Conservation (phyloP, 176 grass and related monocot genomes). For the Eragrostis curvula region DNA sequence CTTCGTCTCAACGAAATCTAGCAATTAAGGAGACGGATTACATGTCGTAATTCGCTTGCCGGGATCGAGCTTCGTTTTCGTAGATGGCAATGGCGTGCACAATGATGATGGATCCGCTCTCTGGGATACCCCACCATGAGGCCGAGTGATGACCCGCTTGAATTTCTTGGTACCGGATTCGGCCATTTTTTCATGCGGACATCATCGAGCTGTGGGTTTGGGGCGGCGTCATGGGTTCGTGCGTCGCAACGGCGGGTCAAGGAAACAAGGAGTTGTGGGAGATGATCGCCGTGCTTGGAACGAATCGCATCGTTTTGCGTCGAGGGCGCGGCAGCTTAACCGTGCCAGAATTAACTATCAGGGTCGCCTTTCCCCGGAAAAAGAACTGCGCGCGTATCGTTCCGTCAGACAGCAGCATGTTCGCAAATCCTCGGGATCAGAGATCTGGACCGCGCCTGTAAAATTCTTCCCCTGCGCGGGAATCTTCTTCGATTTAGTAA, state of each 20-base stretch:
- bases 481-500: conserved; percentile 27
- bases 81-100: not conserved
- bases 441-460: conserved; percentile 31
- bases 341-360: conserved; percentile 9
- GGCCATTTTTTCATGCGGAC: not conserved
- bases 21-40: not conserved
- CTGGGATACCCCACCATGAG: not conserved
- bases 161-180: not conserved
- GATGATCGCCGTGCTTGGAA: not conserved
- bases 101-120: not conserved
- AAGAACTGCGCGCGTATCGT: conserved; percentile 38
- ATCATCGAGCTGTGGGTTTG: too few relatives aligned
- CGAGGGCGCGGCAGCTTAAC: not conserved
- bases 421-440: conserved; percentile 58
- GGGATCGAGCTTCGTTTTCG: conserved; percentile 19
- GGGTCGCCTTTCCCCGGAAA: not conserved
- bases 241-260: too few relatives aligned
- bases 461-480: not conserved
- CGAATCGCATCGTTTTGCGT: not conserved
- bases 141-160: conserved; percentile 10
- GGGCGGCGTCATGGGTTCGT: too few relatives aligned
- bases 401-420: conserved; percentile 40
- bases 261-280: not conserved
- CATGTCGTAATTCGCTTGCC: not conserved
- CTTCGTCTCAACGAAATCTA: not conserved